phyloP scores from a whole-genome alignment of 441 rosid genomes.

The Adansonia gregorii region DNA sequence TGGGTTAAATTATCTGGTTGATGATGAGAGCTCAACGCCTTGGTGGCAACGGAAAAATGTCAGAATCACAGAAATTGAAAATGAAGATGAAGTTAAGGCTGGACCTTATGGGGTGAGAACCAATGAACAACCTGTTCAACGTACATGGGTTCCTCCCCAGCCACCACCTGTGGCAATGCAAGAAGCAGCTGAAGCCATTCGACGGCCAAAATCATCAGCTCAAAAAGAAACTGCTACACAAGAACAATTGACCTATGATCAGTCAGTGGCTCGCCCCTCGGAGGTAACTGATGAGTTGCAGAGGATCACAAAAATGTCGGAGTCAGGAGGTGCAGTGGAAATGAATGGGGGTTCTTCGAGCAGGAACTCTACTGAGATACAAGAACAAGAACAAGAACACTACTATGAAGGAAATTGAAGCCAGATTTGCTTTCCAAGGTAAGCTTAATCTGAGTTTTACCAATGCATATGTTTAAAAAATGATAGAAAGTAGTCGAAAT shows the following conservation, averaged over 20 bases:
- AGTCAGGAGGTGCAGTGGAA: constrained; percentile 53
- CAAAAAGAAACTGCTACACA: constrained; percentile 50
- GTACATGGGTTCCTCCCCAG: constrained; percentile 91
- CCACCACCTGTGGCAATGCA: constrained; percentile 91
- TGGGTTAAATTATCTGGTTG: constrained; percentile 45
- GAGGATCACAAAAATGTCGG: constrained; percentile 67
- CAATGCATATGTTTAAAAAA: background rate
- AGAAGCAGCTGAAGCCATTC: constrained; percentile 92
- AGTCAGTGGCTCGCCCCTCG: constrained; percentile 35
- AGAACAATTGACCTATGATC: constrained; percentile 58
- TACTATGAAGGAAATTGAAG: constrained; percentile 39
- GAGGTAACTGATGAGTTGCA: constrained; percentile 66
- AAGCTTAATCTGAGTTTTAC: background rate
- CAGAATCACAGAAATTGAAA: constrained; percentile 63
- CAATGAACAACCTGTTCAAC: constrained; percentile 52
- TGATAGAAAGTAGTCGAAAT: background rate
- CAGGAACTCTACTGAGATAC: constrained; percentile 51
- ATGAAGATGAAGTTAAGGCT: constrained; percentile 48
- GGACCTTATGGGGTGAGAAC: constrained; percentile 43
- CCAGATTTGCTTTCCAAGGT: background rate
- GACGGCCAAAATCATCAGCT: constrained; percentile 64
- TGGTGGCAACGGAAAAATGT: constrained; percentile 81
- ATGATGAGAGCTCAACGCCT: constrained; percentile 47
- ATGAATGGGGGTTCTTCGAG: constrained; percentile 44
- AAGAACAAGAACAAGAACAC: constrained; percentile 51